Percentiles rank a stretch among this genome's conserved stretches.
Conservation (phyloP, 768 basidiomycete species). For the Mycena epipterygia region DNA sequence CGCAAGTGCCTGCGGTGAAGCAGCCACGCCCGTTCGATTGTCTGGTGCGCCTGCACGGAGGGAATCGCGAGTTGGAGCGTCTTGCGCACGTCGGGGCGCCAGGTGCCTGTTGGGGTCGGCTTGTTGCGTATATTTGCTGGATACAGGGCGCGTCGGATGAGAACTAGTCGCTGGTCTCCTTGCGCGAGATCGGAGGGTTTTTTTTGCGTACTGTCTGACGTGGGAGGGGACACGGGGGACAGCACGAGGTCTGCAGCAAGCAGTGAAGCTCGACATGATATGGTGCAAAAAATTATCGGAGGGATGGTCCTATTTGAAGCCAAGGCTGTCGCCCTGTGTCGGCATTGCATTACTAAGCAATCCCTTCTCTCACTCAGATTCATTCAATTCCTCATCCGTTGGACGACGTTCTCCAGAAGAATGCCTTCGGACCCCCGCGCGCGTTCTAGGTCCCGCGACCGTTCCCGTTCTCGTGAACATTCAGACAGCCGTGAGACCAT, state of each 20-base stretch:
- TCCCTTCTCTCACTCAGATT: not conserved
- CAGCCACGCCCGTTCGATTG: slow-evolving; percentile 92
- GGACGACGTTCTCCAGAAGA: not conserved
- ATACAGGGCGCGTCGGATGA: slow-evolving; percentile 85
- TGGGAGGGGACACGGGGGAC: slow-evolving; percentile 47
- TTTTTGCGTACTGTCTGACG: slow-evolving; percentile 56
- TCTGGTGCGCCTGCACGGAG: slow-evolving; percentile 90
- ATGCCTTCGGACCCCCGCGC: slow-evolving; percentile 48
- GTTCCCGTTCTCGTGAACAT: slow-evolving; percentile 49
- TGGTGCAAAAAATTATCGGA: slow-evolving; percentile 32
- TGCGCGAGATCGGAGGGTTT: slow-evolving; percentile 55
- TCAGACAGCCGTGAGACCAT: slow-evolving; percentile 60
- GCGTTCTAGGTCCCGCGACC: slow-evolving; percentile 47
- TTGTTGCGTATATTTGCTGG: slow-evolving; percentile 80
- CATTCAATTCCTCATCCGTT: not conserved
- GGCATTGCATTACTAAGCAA: too few species aligned
- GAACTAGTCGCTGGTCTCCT: slow-evolving; percentile 74
- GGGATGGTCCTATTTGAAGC: too few species aligned
- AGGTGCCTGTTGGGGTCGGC: slow-evolving; percentile 83
- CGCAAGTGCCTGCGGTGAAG: slow-evolving; percentile 84
- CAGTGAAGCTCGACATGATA: slow-evolving; percentile 58
- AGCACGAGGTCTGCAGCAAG: slow-evolving; percentile 42
- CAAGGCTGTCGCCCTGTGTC: not conserved
- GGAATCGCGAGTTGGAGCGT: slow-evolving; percentile 89
- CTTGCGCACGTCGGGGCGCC: slow-evolving; percentile 84